Base-by-base conservation (phyloP, 176 grass and related monocot species). In the Carex littledalei region DNA sequence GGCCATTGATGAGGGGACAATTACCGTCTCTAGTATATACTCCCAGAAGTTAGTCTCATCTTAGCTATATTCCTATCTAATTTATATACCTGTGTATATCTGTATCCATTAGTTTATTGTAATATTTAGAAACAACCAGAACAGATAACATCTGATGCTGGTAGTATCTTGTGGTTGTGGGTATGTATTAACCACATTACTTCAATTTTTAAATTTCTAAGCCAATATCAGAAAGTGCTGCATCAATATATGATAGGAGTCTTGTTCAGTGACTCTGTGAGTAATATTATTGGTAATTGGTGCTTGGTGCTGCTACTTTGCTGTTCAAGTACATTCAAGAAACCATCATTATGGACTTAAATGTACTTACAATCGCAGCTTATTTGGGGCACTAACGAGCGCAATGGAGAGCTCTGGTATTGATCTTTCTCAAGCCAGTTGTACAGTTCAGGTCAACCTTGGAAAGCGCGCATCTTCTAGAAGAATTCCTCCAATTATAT, bases 1-100 rank as follows among this genome's bases (percentile, higher is more conserved):
- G 67, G 78, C 87, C 39, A 93, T 93, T 85, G 91, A 93, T 85
- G 91, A 93, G 84, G 91, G 91, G 55, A 93, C 91, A 75, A 89
- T 93, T 66, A 87, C 81, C 52, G 35, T 93, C 41, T 93, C 91
- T 81, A 93, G 89, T 56, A 29, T 93, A 29, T 93, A 93, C 76
- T 88, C 89, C 31, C 86, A 93, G 84, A 88, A 90, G 91, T 93
- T 64, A 82, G 84, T 88, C 52, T 41, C 66, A 61, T 78, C 73
- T 41, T 56, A 69, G 35, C 20, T 82, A 32, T 29, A 78, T 78
- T 32, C 20, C 39, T 74, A 67, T 74, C 24, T 53, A 54, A 29
- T 76, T 16, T 45, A 8, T 71, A 35, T 41, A 71, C 67, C 35
- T 69, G 68, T 45, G 37, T 72, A 72, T 47, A 72, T 45, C 68